Base-by-base conservation (phyloP, 2,329 filamentous ascomycete genomes). In the Sordariomycetes sp. region DNA sequence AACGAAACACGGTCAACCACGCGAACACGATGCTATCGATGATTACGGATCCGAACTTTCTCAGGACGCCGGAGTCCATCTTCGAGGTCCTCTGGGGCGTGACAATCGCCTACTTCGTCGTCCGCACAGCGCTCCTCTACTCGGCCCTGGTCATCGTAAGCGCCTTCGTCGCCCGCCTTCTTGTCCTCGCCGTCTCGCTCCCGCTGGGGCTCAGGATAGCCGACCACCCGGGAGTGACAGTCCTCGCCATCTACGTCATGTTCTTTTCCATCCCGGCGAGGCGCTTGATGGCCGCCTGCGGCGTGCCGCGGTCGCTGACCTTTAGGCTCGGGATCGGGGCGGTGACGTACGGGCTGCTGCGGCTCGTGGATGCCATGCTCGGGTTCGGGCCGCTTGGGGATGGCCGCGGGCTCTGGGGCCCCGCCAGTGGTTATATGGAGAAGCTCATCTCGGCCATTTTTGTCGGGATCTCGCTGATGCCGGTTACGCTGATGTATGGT, bases 71-170 rank as follows among this genome's bases (percentile, higher is more conserved):
- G 22, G 65, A 70, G 58, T 67, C 68, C 6, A 66, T 71, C 37
- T 66, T 73, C 56, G 69, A 72, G 46, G 55, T 72, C 55, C 65
- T 73, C 58, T 73, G 70, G 70, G 68, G 72, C 62, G 61, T 72
- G 20, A 67, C 69, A 48, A 64, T 74, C 14, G 65, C 66, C 40
- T 65, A 71, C 58, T 72, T 71, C 64, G 62, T 70, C 62, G 43
- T 70, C 55, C 64, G 68, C 55, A 63, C 70, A 50, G 66, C 66
- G 28, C 62, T 68, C 53, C 59, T 65, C 55, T 71, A 73, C 59
- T 67, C 69, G 55, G 12, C 61, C 20, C 63, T 70, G 57, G 64
- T 63, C 25, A 65, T 69, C 56, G 18, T 60, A 28, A 63, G 67
- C 4, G 61, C 63, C 28, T 48, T 59, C n/a, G 20, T 66, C 12